Base-by-base conservation (phyloP, 805 yeast genomes). In the Myxozyma sirexii region DNA sequence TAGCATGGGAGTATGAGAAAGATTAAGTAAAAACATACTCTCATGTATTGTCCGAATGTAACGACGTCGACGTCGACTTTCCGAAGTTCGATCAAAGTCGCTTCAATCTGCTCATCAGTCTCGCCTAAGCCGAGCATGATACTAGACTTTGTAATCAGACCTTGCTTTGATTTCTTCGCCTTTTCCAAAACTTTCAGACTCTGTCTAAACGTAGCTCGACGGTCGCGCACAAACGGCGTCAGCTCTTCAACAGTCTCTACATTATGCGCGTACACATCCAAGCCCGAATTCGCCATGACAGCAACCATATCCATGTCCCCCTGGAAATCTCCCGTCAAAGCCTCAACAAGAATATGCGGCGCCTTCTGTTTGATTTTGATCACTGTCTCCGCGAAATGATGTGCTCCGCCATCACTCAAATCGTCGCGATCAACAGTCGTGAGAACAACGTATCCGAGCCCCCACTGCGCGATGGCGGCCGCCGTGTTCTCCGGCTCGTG, bases 351-450 rank as follows among this genome's bases (percentile, higher is more conserved):
- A 41, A 89, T 90, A 59, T 90, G 92, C 1, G 97, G 96, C 0
- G 97, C 88, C 72, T 93, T 92, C 64, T 80, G 79, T 72, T 94
- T 94, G 68, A 94, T 93, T 69, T 82, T 84, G 67, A 75, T 76
- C 13, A 94, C 97, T 0, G 99, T 93, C 69, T 88, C 87, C 0
- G 96, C 87, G 70, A 94, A 82, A 75, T 94, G 99, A 61, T 84
- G 79, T 2, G 97, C 86, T 44, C 99, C 99, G 60, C 98, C 97
- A 71, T 94, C 99, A 0, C 80, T 68, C 67, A 94, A 79, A 74
- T 94, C 99, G 74, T 94, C 99, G 76, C 99, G 83, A 74, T 94
- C 99, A 19, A 94, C 99, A 0, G 99, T 92, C 17, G 99, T 94
- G 64, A 94, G 79, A 21, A 94, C 99, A 8, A 94, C 97, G 72